These are phyloP conservation scores for Hamamelis virginiana DNA, from an alignment of 164 flowering plant species.

Conservation along the genomic window DNA sequence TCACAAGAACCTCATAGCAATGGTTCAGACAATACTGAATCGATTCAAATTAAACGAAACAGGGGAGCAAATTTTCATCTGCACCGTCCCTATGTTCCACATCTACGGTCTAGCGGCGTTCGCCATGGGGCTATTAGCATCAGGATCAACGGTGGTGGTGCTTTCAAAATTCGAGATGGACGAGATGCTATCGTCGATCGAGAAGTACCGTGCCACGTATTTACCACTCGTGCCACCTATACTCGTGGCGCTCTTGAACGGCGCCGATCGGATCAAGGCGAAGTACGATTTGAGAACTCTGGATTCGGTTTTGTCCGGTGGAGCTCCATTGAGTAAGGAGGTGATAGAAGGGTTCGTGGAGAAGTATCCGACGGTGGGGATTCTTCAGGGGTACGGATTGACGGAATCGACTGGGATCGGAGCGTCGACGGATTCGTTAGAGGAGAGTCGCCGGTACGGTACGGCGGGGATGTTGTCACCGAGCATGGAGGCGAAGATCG, in stretches of 20 bases:
- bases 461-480: slow-evolving; percentile 81
- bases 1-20: slow-evolving; percentile 69
- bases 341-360: slow-evolving; percentile 70
- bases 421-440: slow-evolving; percentile 73
- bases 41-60: slow-evolving; percentile 36
- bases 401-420: slow-evolving; percentile 92
- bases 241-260: slow-evolving; percentile 48
- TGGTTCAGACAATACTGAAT: slow-evolving; percentile 47
- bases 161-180: slow-evolving; percentile 57
- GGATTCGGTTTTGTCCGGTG: slow-evolving; percentile 57
- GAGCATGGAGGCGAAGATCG: slow-evolving; percentile 64
- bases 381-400: slow-evolving; percentile 88
- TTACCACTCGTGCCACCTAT: slow-evolving; percentile 75
- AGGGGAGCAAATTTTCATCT: slow-evolving; percentile 44
- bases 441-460: slow-evolving; percentile 84
- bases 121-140: slow-evolving; percentile 49
- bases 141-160: slow-evolving; percentile 55
- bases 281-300: slow-evolving; percentile 59
- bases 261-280: slow-evolving; percentile 32
- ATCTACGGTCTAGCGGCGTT: slow-evolving; percentile 78
- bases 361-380: slow-evolving; percentile 60
- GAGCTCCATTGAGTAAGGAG: slow-evolving; percentile 86
- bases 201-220: slow-evolving; percentile 40
- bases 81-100: slow-evolving; percentile 95
- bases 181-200: slow-evolving; percentile 51